Base-by-base conservation (phyloP, 495 filamentous ascomycete genomes). In the Margaritispora aquatica region DNA sequence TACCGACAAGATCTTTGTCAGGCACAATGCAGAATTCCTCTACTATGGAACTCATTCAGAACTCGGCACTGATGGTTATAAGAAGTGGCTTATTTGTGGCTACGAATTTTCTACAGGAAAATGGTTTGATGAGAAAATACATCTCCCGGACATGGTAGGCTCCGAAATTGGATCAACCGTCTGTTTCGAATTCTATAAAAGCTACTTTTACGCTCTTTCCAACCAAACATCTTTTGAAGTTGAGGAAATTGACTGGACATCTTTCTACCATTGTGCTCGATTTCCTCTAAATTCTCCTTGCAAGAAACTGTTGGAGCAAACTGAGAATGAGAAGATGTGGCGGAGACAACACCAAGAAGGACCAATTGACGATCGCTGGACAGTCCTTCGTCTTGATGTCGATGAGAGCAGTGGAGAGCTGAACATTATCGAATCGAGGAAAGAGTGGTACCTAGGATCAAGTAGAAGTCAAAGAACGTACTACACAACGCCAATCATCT, bases 341-440 rank as follows among this genome's bases (percentile, higher is more conserved):
- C 75, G 89, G 27, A 80, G 89, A 47, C 73, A 85, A 55, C 85
- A 90, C 59, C 71, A 70, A 10, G 89, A 92, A 65, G 89, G 89
- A 0, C 85, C 88, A 2, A 85, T 92, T 57, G 86, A 91, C 63
- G 87, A 92, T 65, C 78, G 85, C 19, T 92, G 88, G 87, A 85
- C 82, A 0, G 82, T 85, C 57, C 72, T 92, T 4, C 80, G 78
- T 1, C 71, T 92, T 1, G 78, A 84, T 22, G 75, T 73, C 48
- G 85, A 91, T 57, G 86, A 92, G 61, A 63, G 67, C 10, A 84
- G 81, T 1, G 79, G 81, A 0, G 67, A 77, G 49, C 71, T 88
- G 17, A 75, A 80, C 47, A 87, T 90, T 47, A 66, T 88, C 8
- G 89, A 93, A 70, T 80, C 82, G 47, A 79, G 89, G 8, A 84